phyloP scores from a whole-genome alignment of 2,329 filamentous ascomycete species.

The Exophiala calicioides region DNA sequence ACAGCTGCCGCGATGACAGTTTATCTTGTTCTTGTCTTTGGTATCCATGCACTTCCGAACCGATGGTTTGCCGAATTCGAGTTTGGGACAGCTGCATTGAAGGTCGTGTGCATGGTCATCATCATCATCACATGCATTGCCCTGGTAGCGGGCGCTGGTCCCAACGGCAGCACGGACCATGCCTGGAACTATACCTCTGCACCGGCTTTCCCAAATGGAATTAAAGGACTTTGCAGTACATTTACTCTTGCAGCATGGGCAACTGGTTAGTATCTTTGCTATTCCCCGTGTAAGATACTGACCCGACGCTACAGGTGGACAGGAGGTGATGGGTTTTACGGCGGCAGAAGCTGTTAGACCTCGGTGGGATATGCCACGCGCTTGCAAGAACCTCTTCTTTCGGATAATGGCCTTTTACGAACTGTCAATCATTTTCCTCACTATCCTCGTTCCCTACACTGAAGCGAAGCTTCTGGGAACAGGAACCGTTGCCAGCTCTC shows the following conservation, averaged over 20 bases:
- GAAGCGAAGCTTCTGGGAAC: slow-evolving; percentile 53
- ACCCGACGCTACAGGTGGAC: too few relatives aligned
- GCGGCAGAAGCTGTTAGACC: slow-evolving; percentile 57
- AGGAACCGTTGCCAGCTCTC: slow-evolving; percentile 60
- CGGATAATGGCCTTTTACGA: slow-evolving; percentile 59
- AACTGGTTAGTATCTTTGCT: too few relatives aligned
- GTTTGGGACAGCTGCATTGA: slow-evolving; percentile 30
- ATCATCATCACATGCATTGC: slow-evolving; percentile 36
- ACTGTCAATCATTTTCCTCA: slow-evolving; percentile 56
- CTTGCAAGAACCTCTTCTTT: slow-evolving; percentile 54
- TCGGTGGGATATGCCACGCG: slow-evolving; percentile 53
- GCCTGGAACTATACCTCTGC: slow-evolving; percentile 20
- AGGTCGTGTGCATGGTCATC: slow-evolving; percentile 39
- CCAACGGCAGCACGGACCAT: neutral
- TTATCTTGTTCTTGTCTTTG: slow-evolving; percentile 49
- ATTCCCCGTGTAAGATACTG: too few relatives aligned
- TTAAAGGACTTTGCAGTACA: slow-evolving; percentile 39
- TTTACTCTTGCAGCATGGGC: slow-evolving; percentile 41
- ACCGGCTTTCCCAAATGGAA: slow-evolving; percentile 37
- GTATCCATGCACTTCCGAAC: slow-evolving; percentile 50
- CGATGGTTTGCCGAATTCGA: slow-evolving; percentile 34
- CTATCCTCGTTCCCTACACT: slow-evolving; percentile 60
- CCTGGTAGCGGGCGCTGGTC: slow-evolving; percentile 39
- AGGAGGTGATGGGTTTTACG: slow-evolving; percentile 57
- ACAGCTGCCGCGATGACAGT: slow-evolving; percentile 7